phyloP scores from a whole-genome alignment of 768 basidiomycete species.

The Leucogyrophana mollusca region DNA sequence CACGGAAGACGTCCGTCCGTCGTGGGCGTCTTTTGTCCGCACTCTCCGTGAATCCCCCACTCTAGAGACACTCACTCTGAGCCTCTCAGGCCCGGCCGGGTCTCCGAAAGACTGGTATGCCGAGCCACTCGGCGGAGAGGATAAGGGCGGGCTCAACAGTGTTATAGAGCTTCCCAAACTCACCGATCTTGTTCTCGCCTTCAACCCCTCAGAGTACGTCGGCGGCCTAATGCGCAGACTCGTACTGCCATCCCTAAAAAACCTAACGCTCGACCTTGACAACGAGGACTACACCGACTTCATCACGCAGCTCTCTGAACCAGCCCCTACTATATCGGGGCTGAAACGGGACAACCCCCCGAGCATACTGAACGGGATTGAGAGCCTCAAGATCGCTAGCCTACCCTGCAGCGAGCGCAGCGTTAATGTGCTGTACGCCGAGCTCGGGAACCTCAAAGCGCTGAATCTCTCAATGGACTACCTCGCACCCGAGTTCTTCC shows the following conservation, averaged over 20 bases:
- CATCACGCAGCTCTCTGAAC: constrained; percentile 37
- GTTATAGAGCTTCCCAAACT: constrained; percentile 29
- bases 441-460: constrained; percentile 45
- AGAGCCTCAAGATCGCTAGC: constrained; percentile 50
- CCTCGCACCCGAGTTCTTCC: constrained; percentile 27
- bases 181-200: constrained; percentile 44
- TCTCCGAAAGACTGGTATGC: constrained; percentile 35
- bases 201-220: constrained; percentile 46
- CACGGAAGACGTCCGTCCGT: constrained; percentile 59
- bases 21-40: constrained; percentile 48
- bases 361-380: constrained; percentile 42
- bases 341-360: constrained; percentile 34
- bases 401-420: constrained; percentile 42
- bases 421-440: constrained; percentile 39
- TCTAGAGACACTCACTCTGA: constrained; percentile 51
- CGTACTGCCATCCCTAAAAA: constrained; percentile 33
- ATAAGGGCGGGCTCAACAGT: constrained; percentile 24
- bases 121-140: constrained; percentile 13
- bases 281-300: constrained; percentile 53
- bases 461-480: constrained; percentile 40
- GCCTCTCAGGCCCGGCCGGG: constrained; percentile 55
- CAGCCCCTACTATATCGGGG: constrained; percentile 26
- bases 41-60: constrained; percentile 55
- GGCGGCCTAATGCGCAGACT: constrained; percentile 23
- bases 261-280: constrained; percentile 53